Percentiles rank a stretch among this genome's conserved stretches.
Conservation (phyloP, 73 alveolate species). For the Paramecium tetraurelia region DNA sequence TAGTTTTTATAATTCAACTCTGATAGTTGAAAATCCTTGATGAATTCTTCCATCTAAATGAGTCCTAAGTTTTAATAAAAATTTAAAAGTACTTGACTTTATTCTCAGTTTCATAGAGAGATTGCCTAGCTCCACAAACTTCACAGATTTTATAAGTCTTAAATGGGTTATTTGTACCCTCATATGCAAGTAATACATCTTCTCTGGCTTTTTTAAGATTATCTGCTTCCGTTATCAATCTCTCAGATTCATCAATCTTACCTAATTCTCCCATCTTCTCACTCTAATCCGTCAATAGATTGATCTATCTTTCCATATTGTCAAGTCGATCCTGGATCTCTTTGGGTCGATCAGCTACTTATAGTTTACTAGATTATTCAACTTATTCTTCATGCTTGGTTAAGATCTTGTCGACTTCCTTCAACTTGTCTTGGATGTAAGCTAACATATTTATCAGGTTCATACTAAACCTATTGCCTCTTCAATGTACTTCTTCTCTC, state of each 20-base stretch:
- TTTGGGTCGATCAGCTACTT: constrained; percentile 47
- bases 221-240: background rate
- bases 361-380: constrained; percentile 29
- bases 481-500: constrained; percentile 43
- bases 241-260: constrained; percentile 37
- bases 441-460: background rate
- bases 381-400: constrained; percentile 48
- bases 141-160: constrained; percentile 46
- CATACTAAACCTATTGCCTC: constrained; percentile 57
- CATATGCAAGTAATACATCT: constrained; percentile 43
- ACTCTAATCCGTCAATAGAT: constrained; percentile 27
- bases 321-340: constrained; percentile 34
- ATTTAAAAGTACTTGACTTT: background rate
- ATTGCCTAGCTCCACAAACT: constrained; percentile 52
- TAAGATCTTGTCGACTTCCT: constrained; percentile 37
- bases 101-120: constrained; percentile 29
- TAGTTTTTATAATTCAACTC: constrained; percentile 18
- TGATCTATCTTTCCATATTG: constrained; percentile 31
- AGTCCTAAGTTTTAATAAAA: background rate
- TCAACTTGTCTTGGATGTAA: constrained; percentile 37
- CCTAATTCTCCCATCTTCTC: constrained; percentile 51
- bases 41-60: constrained; percentile 53
- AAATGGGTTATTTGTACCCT: constrained; percentile 32
- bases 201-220: constrained; percentile 42
- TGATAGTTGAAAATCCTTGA: constrained; percentile 24